phyloP scores from a whole-genome alignment of 148 eudicot species.

The Nyssa sinensis region DNA sequence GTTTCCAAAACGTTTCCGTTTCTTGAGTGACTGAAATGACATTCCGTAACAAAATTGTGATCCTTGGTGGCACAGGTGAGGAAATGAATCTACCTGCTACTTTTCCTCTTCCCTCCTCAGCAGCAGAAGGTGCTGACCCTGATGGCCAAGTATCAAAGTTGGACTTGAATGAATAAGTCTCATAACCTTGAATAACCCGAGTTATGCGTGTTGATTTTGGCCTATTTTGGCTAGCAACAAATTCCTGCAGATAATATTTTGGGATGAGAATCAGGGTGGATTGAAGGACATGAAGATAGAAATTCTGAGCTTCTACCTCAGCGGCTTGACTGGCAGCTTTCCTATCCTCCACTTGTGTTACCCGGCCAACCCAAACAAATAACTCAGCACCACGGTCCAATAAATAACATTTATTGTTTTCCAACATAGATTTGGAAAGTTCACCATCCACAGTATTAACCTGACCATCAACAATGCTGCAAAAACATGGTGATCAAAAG shows the following conservation, averaged over 20 bases:
- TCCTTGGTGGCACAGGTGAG: constrained; percentile 8
- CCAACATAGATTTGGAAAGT: constrained; percentile 81
- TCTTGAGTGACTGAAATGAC: no score
- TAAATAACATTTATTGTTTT: constrained; percentile 78
- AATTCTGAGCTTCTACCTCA: constrained; percentile 33
- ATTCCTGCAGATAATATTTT: constrained; percentile 27
- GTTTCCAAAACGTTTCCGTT: no score
- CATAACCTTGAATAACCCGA: constrained; percentile 90
- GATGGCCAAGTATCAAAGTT: constrained; percentile 94
- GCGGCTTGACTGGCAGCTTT: constrained; percentile 80
- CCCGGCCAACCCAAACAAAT: constrained; percentile 94
- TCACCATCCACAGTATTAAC: constrained; percentile 62
- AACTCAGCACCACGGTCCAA: constrained; percentile 94
- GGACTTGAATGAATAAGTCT: constrained; percentile 83
- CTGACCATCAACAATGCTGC: constrained; percentile 77
- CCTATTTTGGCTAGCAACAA: constrained; percentile 65
- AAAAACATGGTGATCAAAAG: constrained; percentile 12
- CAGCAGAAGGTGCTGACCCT: constrained; percentile 68
- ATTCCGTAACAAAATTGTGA: no score
- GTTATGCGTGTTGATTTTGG: constrained; percentile 88
- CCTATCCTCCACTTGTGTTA: constrained; percentile 89
- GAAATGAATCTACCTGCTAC: constrained; percentile 67
- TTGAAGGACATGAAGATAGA: not conserved
- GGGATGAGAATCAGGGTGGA: not conserved
- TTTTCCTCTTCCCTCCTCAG: constrained; percentile 96